Base-by-base conservation (phyloP, 2,329 filamentous ascomycete genomes). In the Chalaropsis ovoidea region DNA sequence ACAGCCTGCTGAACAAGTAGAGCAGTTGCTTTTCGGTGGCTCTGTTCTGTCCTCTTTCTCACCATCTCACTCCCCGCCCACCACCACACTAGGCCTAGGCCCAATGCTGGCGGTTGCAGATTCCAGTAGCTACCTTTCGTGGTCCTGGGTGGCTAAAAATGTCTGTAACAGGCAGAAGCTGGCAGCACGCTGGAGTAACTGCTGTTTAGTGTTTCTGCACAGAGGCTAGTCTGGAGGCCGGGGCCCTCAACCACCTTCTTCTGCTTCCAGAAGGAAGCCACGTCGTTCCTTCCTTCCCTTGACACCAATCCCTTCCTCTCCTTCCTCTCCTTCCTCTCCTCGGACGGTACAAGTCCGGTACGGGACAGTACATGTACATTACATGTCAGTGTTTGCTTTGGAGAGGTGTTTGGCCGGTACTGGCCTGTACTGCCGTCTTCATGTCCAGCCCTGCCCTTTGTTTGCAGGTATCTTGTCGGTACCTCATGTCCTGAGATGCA, bases 231-330 rank as follows among this genome's bases (percentile, higher is more conserved):
- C 35, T 39, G 8, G 5, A 56, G 22, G 45, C 45, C 15, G 19
- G 3, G 31, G 22, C 24, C 5, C 5, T 8, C 52, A 31, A 27
- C 10, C 19, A 10, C 24, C 13, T 27, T 24, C 7, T 31, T 27
- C 24, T 35, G 52, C 52, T 58, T 58, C 52, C 52, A 62, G 49
- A 64, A 64, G 62, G 35, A 58, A 58, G 52, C 31, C 47, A 43
- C 62, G 62, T 41, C 62, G 62, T 31, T 52, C 62, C 43, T 56
- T 52, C 45, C 45, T 22, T 54, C 15, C 17, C 35, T 47, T 35
- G 39, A 39, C 35, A 39, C 35, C 4, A 10, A 39, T 39, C 35
- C 35, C 35, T 39, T 39, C 35, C n/a, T n/a, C n/a, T n/a, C n/a
- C n/a, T n/a, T n/a, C n/a, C n/a, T n/a, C n/a, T n/a, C n/a, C n/a